These are phyloP conservation scores for Raphanus hybrid DNA, from an alignment of 441 rosid genomes.

Conservation along the genomic window DNA sequence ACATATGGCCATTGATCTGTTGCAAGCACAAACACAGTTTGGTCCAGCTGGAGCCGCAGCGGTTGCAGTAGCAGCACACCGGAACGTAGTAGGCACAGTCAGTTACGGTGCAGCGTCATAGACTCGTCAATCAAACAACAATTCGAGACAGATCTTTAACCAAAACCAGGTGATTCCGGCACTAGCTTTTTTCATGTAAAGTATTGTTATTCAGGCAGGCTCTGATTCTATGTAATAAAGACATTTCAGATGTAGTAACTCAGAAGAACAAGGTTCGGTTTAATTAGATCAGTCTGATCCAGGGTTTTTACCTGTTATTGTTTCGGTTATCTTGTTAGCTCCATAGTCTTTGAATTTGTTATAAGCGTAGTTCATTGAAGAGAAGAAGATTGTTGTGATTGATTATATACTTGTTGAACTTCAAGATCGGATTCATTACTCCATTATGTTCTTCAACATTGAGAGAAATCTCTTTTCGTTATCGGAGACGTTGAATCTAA, in stretches of 20 bases:
- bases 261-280: neutral
- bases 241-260: slow-evolving; percentile 28
- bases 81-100: slow-evolving; percentile 66
- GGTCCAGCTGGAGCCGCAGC: slow-evolving; percentile 79
- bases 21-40: slow-evolving; percentile 90
- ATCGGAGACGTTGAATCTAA: neutral
- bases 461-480: neutral
- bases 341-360: slow-evolving; percentile 38
- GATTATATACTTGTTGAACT: slow-evolving; percentile 44
- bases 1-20: slow-evolving; percentile 63
- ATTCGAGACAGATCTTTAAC: slow-evolving; percentile 13
- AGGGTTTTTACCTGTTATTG: slow-evolving; percentile 22
- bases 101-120: slow-evolving; percentile 48
- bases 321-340: slow-evolving; percentile 40
- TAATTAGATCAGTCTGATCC: slow-evolving; percentile 23
- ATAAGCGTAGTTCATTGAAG: slow-evolving; percentile 39
- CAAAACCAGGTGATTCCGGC: slow-evolving; percentile 2
- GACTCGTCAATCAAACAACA: slow-evolving; percentile 36
- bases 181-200: slow-evolving; percentile 35
- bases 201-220: slow-evolving; percentile 19
- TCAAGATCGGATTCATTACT: slow-evolving; percentile 35
- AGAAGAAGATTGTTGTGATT: slow-evolving; percentile 40
- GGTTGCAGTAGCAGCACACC: slow-evolving; percentile 75
- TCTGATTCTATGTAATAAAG: slow-evolving; percentile 33
- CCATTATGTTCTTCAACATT: neutral